Evolutionary conservation across 768 basidiomycete genomes (phyloP).

Genomic region (Tylopilus vinaceipallidus): DNA sequence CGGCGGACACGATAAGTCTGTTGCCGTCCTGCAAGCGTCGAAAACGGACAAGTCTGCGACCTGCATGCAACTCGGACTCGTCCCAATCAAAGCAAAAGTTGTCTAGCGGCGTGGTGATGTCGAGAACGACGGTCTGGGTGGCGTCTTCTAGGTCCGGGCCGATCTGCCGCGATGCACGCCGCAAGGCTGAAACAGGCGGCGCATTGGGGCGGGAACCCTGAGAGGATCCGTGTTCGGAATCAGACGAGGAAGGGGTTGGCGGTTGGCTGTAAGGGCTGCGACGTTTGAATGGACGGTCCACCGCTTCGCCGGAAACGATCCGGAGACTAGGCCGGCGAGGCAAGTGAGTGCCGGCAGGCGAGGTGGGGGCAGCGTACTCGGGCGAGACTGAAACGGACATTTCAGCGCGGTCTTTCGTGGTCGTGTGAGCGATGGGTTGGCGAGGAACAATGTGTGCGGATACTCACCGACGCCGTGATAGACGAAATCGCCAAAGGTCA

Average conservation of each 20-base stretch:
- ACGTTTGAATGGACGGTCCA: constrained; percentile 34
- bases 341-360: neutral
- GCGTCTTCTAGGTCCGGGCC: constrained; percentile 39
- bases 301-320: constrained; percentile 22
- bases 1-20: constrained; percentile 75
- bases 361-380: neutral
- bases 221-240: constrained; percentile 35
- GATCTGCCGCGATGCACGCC: constrained; percentile 25
- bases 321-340: constrained; percentile 27
- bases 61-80: constrained; percentile 59
- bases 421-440: neutral
- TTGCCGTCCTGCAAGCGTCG: constrained; percentile 74
- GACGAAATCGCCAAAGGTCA: constrained; percentile 70
- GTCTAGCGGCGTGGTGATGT: constrained; percentile 57
- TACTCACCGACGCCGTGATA: constrained; percentile 53
- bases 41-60: constrained; percentile 87
- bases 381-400: neutral
- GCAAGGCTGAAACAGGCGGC: constrained; percentile 15
- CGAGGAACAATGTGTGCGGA: neutral
- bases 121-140: constrained; percentile 56
- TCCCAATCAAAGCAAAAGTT: constrained; percentile 58
- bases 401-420: constrained; percentile 8
- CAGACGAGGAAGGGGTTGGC: constrained; percentile 42
- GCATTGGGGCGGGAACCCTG: constrained; percentile 19
- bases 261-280: constrained; percentile 39